Evolutionary conservation across 176 grass and related monocot genomes (phyloP).

Genomic region (Metroxylon sagu): DNA sequence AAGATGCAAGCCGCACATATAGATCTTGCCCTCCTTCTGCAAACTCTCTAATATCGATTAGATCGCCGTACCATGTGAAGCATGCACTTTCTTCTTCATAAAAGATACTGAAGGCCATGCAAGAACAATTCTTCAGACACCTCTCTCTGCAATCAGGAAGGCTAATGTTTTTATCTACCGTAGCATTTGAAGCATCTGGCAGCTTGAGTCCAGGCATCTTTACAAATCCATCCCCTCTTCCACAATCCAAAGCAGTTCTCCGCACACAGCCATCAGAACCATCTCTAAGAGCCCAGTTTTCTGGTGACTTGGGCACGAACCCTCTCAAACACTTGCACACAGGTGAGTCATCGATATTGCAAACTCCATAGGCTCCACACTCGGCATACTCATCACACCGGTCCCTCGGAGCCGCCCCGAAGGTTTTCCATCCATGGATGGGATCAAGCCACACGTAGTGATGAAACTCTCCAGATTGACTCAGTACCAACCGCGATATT

Average conservation of each 20-base stretch:
- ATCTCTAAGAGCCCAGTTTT: conserved; percentile 16
- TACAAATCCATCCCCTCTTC: background rate
- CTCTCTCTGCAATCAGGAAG: conserved; percentile 45
- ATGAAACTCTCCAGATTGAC: background rate
- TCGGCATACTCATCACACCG: conserved; percentile 8
- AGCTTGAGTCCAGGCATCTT: background rate
- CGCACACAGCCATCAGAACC: background rate
- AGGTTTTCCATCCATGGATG: background rate
- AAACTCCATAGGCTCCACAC: conserved; percentile 14
- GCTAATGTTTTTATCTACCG: conserved; percentile 24
- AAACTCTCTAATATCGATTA: conserved; percentile 49
- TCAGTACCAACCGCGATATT: conserved; percentile 2
- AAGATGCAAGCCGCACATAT: conserved; percentile 47
- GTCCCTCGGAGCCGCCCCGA: background rate
- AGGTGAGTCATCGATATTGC: background rate
- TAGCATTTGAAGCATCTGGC: conserved; percentile 18
- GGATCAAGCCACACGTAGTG: conserved; percentile 1
- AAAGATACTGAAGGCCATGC: conserved; percentile 48
- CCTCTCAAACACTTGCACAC: conserved; percentile 19
- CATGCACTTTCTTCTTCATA: conserved; percentile 47
- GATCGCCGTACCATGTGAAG: conserved; percentile 42
- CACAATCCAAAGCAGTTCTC: background rate
- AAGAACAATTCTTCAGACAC: conserved; percentile 72
- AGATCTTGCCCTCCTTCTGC: conserved; percentile 32
- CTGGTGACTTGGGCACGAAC: background rate